These are phyloP conservation scores for Quercus aquifolioides DNA, from an alignment of 306 rosid species.

Conservation along the genomic window DNA sequence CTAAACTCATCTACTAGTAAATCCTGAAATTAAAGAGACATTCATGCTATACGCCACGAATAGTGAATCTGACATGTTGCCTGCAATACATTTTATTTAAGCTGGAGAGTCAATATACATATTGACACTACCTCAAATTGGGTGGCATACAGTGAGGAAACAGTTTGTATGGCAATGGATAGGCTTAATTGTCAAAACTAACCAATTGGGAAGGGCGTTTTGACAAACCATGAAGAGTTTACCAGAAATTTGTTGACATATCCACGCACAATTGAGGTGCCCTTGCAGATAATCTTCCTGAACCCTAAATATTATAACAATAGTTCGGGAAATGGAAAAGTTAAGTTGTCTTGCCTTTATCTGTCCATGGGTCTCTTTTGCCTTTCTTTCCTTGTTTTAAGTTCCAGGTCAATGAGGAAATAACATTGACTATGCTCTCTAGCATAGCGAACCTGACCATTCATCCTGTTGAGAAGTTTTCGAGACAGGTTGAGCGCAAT, in stretches of 20 bases:
- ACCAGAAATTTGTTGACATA: neutral
- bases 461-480: conserved; percentile 69
- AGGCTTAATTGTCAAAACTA: neutral
- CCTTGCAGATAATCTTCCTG: neutral
- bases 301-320: neutral
- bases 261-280: neutral
- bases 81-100: neutral
- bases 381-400: conserved; percentile 42
- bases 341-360: conserved; percentile 22
- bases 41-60: neutral
- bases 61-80: neutral
- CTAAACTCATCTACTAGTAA: neutral
- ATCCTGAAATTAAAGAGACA: neutral
- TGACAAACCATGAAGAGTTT: neutral
- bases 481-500: conserved; percentile 58
- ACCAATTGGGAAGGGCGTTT: neutral
- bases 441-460: conserved; percentile 55
- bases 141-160: neutral
- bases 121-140: neutral
- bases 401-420: conserved; percentile 63
- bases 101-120: neutral
- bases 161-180: neutral
- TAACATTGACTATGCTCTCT: conserved; percentile 60
- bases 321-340: neutral
- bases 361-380: conserved; percentile 23